Conservation (phyloP, 441 rosid species). For the Eugenia klotzschiana region DNA sequence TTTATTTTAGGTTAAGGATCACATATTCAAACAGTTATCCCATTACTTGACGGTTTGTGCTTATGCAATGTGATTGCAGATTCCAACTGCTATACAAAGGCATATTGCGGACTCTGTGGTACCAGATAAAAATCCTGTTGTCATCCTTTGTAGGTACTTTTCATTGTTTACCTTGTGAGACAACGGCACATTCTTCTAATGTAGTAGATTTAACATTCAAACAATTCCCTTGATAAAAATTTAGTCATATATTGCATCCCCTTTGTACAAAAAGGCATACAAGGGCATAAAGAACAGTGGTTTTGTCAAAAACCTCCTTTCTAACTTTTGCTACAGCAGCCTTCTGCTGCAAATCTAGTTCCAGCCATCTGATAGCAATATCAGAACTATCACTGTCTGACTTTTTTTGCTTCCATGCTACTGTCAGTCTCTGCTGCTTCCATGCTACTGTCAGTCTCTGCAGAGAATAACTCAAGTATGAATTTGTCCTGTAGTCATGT, state of each 20-base stretch:
- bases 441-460: not conserved
- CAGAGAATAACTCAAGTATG: not conserved
- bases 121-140: conserved; percentile 69
- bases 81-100: conserved; percentile 67
- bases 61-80: conserved; percentile 30
- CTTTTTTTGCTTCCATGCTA: not conserved
- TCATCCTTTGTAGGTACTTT: conserved; percentile 55
- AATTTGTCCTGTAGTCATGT: not conserved
- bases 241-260: not conserved
- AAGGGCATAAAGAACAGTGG: not conserved
- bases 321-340: not conserved
- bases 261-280: not conserved
- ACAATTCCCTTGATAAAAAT: not conserved
- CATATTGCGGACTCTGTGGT: conserved; percentile 48
- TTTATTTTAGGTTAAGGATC: not conserved
- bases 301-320: not conserved
- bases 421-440: not conserved
- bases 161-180: not conserved
- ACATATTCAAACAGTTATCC: not conserved
- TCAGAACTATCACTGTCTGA: not conserved
- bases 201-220: not conserved
- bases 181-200: not conserved
- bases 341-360: not conserved
- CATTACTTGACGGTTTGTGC: not conserved
- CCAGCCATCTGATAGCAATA: not conserved